These are phyloP conservation scores for Solanum tarijense DNA, from an alignment of 257 asterid species.

Conservation along the genomic window DNA sequence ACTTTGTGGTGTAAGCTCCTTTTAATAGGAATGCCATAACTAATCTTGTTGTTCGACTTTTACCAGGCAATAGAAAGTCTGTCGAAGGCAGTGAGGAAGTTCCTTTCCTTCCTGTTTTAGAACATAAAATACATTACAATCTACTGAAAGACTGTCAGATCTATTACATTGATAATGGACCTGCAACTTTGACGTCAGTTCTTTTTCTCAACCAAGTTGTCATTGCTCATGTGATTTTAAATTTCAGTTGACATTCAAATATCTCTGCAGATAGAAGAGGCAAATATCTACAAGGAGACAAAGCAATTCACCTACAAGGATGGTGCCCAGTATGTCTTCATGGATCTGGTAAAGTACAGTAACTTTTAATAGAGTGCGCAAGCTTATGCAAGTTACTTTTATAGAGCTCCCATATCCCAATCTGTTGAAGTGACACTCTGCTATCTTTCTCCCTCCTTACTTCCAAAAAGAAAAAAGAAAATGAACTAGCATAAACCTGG, in stretches of 20 bases:
- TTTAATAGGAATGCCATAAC: neutral
- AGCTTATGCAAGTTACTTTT: neutral
- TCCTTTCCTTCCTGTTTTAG: neutral
- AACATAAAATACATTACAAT: neutral
- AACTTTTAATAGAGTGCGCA: neutral
- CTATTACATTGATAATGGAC: neutral
- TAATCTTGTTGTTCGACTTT: neutral
- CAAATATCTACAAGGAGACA: slow-evolving; percentile 71
- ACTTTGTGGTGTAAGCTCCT: neutral
- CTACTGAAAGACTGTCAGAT: neutral
- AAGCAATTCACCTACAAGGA: slow-evolving; percentile 93
- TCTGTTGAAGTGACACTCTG: neutral
- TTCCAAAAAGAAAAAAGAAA: neutral
- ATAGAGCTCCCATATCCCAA: neutral
- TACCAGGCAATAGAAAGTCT: neutral
- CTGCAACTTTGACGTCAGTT: neutral
- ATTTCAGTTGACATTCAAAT: slow-evolving; percentile 1
- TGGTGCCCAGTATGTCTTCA: slow-evolving; percentile 80
- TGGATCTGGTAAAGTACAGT: slow-evolving; percentile 62
- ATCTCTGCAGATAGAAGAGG: slow-evolving; percentile 65
- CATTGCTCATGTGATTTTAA: neutral
- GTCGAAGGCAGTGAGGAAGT: neutral
- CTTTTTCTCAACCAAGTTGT: neutral
- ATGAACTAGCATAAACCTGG: neutral
- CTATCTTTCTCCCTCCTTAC: neutral